Base-by-base conservation (phyloP, 306 rosid genomes). In the Luffa aegyptiaca region DNA sequence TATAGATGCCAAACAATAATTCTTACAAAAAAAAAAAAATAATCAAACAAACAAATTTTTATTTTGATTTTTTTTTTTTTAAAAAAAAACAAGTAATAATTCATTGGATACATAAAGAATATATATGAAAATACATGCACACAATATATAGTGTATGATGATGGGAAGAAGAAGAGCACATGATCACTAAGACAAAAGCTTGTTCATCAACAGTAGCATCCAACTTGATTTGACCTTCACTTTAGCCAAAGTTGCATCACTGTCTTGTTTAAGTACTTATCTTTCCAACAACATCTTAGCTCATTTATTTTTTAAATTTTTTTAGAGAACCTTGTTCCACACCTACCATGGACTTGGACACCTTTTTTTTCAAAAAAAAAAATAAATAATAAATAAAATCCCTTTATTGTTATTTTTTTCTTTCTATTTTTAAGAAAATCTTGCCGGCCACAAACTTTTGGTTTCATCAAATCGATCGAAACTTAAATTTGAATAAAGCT, bases 171-270 rank as follows among this genome's bases (percentile, higher is more conserved):
- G 77, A 49, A 73, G 78, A 73, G 78, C 78, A 73, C 78, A 73
- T 73, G 78, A 73, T 73, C 62, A 74, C 61, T 51, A 74, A 31
- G 3, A 74, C 78, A 51, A 51, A 74, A 74, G 46, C 78, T 74
- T 74, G 78, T 49, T 74, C 78, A 74, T 74, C 78, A 55, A 74
- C 78, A 74, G 78, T 51, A 13, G 16, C 78, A 26, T 74, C 78
- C 78, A 74, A 13, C 31, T 49, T 74, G 78, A 74, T 74, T 74
- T 74, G 78, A 74, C 78, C 78, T 74, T 74, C 58, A 74, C 78
- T 51, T 74, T 74, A 74, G 1, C 41, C 41, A 74, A 74, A 51
- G 46, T 74, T 74, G 46, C 21, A 51, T 74, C 61, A 74, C 44
- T 48, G 46, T 73, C 44, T 73, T 49, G 61, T 49, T 73, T 49